Conservation (phyloP, 768 basidiomycete species). For the Suillus hirtellus region DNA sequence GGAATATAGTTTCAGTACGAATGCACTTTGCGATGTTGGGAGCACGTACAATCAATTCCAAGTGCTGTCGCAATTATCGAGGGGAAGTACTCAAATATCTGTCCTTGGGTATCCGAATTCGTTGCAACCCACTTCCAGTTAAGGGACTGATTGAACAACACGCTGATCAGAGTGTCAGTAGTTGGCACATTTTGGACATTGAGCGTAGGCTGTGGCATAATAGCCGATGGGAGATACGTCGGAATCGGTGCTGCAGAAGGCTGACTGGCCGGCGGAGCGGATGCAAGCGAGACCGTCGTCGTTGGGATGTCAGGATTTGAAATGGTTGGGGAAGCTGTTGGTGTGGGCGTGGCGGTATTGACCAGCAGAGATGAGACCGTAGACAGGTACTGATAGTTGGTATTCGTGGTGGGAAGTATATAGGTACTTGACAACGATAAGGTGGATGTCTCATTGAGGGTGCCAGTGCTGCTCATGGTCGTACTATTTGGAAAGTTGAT, state of each 20-base stretch:
- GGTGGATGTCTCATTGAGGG: constrained; percentile 9
- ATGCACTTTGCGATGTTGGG: constrained; percentile 18
- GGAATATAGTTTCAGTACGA: constrained; percentile 32
- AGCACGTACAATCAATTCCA: constrained; percentile 39
- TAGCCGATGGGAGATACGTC: constrained; percentile 56
- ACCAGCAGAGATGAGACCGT: constrained; percentile 36
- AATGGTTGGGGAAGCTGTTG: constrained; percentile 22
- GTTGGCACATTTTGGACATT: constrained; percentile 31
- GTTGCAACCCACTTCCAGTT: constrained; percentile 71
- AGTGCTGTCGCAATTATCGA: constrained; percentile 47
- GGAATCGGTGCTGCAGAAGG: constrained; percentile 48
- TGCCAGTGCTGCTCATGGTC: constrained; percentile 12
- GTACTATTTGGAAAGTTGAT: constrained; percentile 32
- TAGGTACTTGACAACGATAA: constrained; percentile 17
- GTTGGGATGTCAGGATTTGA: constrained; percentile 41
- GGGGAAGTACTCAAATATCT: constrained; percentile 79
- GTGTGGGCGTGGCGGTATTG: constrained; percentile 22
- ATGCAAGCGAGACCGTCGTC: constrained; percentile 30
- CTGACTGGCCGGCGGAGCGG: constrained; percentile 23
- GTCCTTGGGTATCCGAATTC: constrained; percentile 58
- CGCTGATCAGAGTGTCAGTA: constrained; percentile 54
- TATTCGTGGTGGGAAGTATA: constrained; percentile 24
- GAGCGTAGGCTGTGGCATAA: constrained; percentile 44
- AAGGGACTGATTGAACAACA: constrained; percentile 61
- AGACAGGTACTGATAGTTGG: constrained; percentile 35